Evolutionary conservation across 1,139 yeast species (phyloP).

Genomic region (Pichia norvegensis): DNA sequence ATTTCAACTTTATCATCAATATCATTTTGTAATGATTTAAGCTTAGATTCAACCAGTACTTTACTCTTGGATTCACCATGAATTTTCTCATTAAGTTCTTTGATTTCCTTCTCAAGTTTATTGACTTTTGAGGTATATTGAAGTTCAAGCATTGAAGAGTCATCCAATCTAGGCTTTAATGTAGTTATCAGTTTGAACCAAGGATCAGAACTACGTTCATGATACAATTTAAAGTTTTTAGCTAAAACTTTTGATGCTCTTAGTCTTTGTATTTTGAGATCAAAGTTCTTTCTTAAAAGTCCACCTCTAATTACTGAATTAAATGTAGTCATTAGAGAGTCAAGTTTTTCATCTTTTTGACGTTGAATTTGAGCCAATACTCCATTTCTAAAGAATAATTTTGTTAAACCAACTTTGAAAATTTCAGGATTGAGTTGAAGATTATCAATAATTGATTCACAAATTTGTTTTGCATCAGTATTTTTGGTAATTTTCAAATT

Average conservation of each 20-base stretch:
- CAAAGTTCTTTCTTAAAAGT: constrained; percentile 45
- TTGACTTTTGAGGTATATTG: constrained; percentile 45
- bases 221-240: constrained; percentile 50
- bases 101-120: constrained; percentile 38
- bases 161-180: constrained; percentile 64
- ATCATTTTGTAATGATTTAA: constrained; percentile 23
- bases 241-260: constrained; percentile 70
- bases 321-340: constrained; percentile 48
- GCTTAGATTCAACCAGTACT: constrained; percentile 11
- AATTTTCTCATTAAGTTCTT: constrained; percentile 8
- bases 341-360: constrained; percentile 59
- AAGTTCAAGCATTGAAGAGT: constrained; percentile 34
- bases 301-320: constrained; percentile 68
- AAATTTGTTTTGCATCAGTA: constrained; percentile 48
- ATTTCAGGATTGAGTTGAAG: constrained; percentile 54
- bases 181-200: constrained; percentile 76
- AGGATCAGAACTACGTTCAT: constrained; percentile 50
- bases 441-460: constrained; percentile 58
- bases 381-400: constrained; percentile 90
- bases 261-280: constrained; percentile 46
- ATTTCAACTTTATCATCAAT: constrained; percentile 34
- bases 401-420: constrained; percentile 76
- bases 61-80: neutral
- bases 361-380: constrained; percentile 83
- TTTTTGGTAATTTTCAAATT: constrained; percentile 6